Base-by-base conservation (phyloP, 2,329 filamentous ascomycete genomes). In the Aspergillus terreus region DNA sequence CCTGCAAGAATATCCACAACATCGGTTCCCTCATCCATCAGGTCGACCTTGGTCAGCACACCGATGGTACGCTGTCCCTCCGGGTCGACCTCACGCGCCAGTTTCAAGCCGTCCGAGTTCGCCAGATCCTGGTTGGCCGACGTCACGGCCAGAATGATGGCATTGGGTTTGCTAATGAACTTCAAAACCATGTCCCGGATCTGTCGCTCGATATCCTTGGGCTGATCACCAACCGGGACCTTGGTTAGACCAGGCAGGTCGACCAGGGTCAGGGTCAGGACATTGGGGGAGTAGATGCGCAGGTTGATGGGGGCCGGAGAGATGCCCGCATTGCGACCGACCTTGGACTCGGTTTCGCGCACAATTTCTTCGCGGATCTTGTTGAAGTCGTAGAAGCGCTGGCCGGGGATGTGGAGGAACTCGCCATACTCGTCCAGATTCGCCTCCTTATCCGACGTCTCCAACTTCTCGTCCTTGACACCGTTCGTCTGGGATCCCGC, bases 11-110 rank as follows among this genome's bases (percentile, higher is more conserved):
- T 99, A 74, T 99, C 94, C 61, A 99, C 92, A 40, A 97, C 94
- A 67, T 99, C 94, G 48, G 94, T 99, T 50, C 94, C 94, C 23
- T 96, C 90, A 72, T 99, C 94, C 94, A 99, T 99, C 68, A 99
- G 76, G 76, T 99, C 94, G 55, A 99, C 92, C 81, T 99, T 99
- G 63, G 92, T 97, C 64, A 99, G 81, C 56, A 99, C 94, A 82
- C 94, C 94, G 60, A 99, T 99, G 46, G 94, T 99, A 70, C 94
- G 84, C 77, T 97, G 92, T 67, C 94, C 94, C 71, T 99, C 92
- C 3, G 92, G 92, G 65, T 99, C 94, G 40, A 99, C 94, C 76
- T 99, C 92, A 65, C 94, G 84, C 38, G 94, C 94, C 62, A 99
- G 82, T 78, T 99, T 96, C 70, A 99, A 76, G 64, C 94, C 94